Conservation (phyloP, 495 filamentous ascomycete genomes). For the Hyaloscypha variabilis region DNA sequence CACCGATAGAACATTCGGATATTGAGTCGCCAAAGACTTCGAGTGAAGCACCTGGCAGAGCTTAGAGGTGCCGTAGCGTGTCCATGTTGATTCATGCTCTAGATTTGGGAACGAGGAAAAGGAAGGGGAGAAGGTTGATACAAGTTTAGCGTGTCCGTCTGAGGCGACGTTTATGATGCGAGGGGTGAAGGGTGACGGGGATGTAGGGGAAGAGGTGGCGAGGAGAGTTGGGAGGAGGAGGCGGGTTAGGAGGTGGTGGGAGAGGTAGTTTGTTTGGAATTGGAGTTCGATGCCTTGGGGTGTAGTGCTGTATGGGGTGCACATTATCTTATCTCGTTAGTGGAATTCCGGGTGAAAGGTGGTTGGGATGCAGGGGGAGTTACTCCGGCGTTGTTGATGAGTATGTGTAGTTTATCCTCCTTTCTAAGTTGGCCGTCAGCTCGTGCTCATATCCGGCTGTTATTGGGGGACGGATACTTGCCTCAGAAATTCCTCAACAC, state of each 20-base stretch:
- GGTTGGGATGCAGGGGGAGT: not conserved
- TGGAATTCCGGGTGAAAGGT: not conserved
- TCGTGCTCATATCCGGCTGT: no score
- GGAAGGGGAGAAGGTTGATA: not conserved
- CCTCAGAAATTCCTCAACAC: conserved; percentile 1
- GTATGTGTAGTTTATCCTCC: conserved; percentile 3
- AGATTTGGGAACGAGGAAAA: not conserved
- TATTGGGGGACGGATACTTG: not conserved
- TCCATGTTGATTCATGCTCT: conserved; percentile 36
- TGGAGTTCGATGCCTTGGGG: conserved; percentile 67
- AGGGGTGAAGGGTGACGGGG: conserved; percentile 34
- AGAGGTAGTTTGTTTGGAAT: conserved; percentile 71
- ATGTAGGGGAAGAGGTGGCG: not conserved
- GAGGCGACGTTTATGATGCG: conserved; percentile 44
- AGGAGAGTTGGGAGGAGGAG: conserved; percentile 44
- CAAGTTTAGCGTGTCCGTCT: conserved; percentile 30
- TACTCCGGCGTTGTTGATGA: conserved; percentile 9
- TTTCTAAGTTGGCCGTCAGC: not conserved
- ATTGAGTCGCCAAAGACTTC: conserved; percentile 55
- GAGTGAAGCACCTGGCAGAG: conserved; percentile 68
- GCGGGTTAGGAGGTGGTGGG: conserved; percentile 64
- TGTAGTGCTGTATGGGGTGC: conserved; percentile 23
- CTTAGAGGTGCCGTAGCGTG: conserved; percentile 66
- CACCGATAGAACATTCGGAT: conserved; percentile 57
- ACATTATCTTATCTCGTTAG: conserved; percentile 9